Base-by-base conservation (phyloP, 441 rosid genomes). In the Hura crepitans region DNA sequence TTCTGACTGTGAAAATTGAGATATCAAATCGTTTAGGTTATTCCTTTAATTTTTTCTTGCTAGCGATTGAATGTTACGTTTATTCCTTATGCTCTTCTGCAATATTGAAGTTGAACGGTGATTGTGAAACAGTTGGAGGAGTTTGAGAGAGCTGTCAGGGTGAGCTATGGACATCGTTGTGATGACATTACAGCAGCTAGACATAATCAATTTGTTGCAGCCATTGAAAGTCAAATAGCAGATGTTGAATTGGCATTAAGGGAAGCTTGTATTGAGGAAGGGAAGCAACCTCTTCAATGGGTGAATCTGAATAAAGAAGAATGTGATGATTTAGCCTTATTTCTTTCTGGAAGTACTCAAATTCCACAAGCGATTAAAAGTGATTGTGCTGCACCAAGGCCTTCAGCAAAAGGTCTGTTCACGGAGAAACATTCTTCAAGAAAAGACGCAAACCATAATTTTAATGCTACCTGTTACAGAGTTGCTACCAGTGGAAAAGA, bases 241-340 rank as follows among this genome's bases (percentile, higher is more conserved):
- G 81, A 30, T 71, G 93, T 92, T 18, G 88, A 92, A 71, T 72
- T 83, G 37, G 76, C 85, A n/a, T 78, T 91, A 72, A 82, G 72
- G 71, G 87, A 85, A 68, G 74, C 84, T 28, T 81, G 78, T 70
- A 70, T 59, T 28, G 81, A 80, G 81, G 87, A 85, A 63, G 96
- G 89, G 62, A 87, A 85, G 72, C 86, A 81, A 45, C 85, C 93
- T 69, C 76, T 87, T 78, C 85, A 79, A 77, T 90, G 85, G 91
- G 86, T 92, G 58, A 83, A 88, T 79, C 78, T 89, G 62, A 83
- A 92, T 71, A 78, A 89, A 83, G 89, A 87, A 74, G 97, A 92
- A 74, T 64, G 96, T 43, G 90, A 90, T 80, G 93, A 92, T 73
- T 84, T 92, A 62, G 97, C 96, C 2, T 76, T 82, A 79, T 90